These are phyloP conservation scores for Xylariaceae sp. DNA, from an alignment of 2,329 filamentous ascomycete species.

Conservation along the genomic window DNA sequence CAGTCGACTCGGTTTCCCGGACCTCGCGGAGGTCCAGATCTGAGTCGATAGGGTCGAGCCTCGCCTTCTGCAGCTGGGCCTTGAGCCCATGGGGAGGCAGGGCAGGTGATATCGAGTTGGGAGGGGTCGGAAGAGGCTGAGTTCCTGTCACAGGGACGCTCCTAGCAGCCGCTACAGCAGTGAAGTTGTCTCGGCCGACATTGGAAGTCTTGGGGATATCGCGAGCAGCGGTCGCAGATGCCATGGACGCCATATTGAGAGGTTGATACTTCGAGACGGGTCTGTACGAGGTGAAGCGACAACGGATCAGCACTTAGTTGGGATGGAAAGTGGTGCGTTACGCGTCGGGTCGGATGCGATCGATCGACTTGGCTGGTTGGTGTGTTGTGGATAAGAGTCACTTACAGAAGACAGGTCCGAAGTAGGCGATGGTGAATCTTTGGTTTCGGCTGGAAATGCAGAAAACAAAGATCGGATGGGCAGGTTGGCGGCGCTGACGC, in stretches of 20 bases:
- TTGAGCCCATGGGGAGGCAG: conserved; percentile 75
- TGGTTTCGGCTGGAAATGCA: conserved; percentile 18
- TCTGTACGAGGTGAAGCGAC: conserved; percentile 28
- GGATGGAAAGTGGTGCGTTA: conserved; percentile 9
- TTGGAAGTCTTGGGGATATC: conserved; percentile 55
- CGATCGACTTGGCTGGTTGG: conserved; percentile 5
- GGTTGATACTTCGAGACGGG: conserved; percentile 38
- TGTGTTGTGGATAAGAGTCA: conserved; percentile 25
- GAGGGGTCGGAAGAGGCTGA: conserved; percentile 75
- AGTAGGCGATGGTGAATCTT: conserved; percentile 22
- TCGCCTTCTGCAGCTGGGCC: conserved; percentile 54
- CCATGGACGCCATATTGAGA: conserved; percentile 56
- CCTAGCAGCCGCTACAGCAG: conserved; percentile 59
- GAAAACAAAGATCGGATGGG: conserved; percentile 26
- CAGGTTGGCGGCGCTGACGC: conserved; percentile 44
- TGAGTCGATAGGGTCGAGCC: conserved; percentile 65
- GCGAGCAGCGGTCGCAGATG: conserved; percentile 59
- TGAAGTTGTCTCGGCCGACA: conserved; percentile 59
- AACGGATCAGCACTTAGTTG: conserved; percentile 21
- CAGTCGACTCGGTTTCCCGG: conserved; percentile 38
- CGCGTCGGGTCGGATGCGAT: conserved; percentile 12
- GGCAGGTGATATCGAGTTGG: conserved; percentile 88
- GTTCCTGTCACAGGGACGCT: conserved; percentile 55
- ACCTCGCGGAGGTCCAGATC: conserved; percentile 79
- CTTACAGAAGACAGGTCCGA: conserved; percentile 29